phyloP scores from a whole-genome alignment of 2,329 filamentous ascomycete genomes.

The Orbilia quercus region DNA sequence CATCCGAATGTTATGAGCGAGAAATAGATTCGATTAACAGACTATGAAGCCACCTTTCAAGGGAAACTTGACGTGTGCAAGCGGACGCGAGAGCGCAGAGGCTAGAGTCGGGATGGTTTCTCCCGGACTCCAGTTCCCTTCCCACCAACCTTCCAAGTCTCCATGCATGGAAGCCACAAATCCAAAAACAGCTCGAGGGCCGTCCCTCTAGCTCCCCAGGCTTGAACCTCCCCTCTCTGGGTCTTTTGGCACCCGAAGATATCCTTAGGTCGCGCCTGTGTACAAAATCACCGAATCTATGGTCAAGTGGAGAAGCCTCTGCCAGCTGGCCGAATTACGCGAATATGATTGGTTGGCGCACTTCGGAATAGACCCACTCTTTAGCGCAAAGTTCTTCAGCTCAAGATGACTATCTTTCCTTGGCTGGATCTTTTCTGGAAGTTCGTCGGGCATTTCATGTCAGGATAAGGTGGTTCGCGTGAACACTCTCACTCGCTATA shows the following conservation, averaged over 20 bases:
- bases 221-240: conserved; percentile 15
- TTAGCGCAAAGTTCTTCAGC: conserved; percentile 34
- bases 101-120: too few species aligned
- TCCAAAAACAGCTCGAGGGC: not conserved
- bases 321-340: conserved; percentile 9
- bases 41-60: too few species aligned
- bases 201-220: not conserved
- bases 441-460: conserved; percentile 21
- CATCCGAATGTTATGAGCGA: too few species aligned
- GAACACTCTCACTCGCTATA: conserved; percentile 1
- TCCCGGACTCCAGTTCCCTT: too few species aligned
- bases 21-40: too few species aligned
- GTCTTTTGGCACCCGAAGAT: conserved; percentile 6
- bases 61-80: too few species aligned
- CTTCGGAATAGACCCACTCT: conserved; percentile 46
- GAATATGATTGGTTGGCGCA: conserved; percentile 31
- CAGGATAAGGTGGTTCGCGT: not conserved
- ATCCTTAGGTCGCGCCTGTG: conserved; percentile 5
- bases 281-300: not conserved
- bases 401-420: conserved; percentile 37
- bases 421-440: conserved; percentile 4
- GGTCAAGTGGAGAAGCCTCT: conserved; percentile 38
- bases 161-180: too few species aligned
- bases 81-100: too few species aligned
- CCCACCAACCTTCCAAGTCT: too few species aligned